These are phyloP conservation scores for Eucalyptus shirleyi DNA, from an alignment of 345 rosid genomes.

Conservation along the genomic window DNA sequence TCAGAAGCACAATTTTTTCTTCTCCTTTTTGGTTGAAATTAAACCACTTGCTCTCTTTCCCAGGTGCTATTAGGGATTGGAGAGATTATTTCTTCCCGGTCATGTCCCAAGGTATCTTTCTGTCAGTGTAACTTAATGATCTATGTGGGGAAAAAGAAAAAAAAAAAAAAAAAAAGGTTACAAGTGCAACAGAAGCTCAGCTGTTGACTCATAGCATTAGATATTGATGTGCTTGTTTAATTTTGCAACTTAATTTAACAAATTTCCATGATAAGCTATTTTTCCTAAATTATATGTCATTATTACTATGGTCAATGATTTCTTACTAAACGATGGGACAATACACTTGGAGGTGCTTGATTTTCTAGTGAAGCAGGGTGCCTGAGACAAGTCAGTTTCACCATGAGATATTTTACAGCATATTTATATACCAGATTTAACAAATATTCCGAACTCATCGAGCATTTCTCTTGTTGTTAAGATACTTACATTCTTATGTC, in stretches of 20 bases:
- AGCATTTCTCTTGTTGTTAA: background rate
- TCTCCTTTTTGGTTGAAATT: background rate
- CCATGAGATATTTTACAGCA: background rate
- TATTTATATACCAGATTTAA: background rate
- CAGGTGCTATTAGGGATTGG: slow-evolving; percentile 89
- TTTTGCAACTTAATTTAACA: background rate
- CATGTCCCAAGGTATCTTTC: slow-evolving; percentile 66
- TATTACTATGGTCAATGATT: background rate
- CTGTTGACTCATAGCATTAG: background rate
- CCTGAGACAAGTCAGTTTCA: background rate
- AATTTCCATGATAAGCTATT: background rate
- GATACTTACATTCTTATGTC: background rate
- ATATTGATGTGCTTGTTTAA: background rate
- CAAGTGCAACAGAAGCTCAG: background rate
- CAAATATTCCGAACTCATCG: background rate
- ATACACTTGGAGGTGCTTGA: background rate
- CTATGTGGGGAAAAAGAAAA: background rate
- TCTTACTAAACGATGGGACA: background rate
- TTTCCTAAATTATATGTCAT: background rate
- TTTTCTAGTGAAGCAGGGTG: background rate
- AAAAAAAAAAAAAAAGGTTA: background rate
- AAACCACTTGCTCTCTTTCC: background rate
- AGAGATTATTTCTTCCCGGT: slow-evolving; percentile 68
- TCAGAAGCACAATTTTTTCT: background rate
- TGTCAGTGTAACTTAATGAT: background rate